Evolutionary conservation across 768 basidiomycete genomes (phyloP), one percentile per base, ranked within the genome.

Genomic region (Clitopilus passeckerianus): DNA sequence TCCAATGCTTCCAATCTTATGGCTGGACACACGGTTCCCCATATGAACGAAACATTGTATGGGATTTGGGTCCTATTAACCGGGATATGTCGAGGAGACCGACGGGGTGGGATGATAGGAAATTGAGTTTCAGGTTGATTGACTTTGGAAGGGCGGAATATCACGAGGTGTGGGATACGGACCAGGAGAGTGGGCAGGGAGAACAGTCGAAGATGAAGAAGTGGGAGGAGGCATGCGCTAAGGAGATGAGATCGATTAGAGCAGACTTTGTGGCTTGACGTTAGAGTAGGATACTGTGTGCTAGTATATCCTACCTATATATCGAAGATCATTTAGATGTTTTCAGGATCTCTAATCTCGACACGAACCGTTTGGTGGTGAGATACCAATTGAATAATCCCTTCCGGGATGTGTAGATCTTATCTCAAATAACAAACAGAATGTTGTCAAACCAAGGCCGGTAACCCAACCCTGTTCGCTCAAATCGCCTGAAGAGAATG

Each of bases 21-120:
- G 57, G 57, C 9, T 57, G 57, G 57, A n/a, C 41, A 5, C 57
- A 57, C 57, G 35, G 46, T 7, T 57, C 57, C 10, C 18, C 46
- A 9, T 24, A 14, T 6, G 16, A 27, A 12, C 35, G 57, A 1
- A 57, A 57, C 57, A 18, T 57, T 30, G 8, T 57, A 9, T 30
- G 34, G 6, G 18, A 57, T 10, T 33, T 5, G 14, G 37, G 37
- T 15, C 37, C 37, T 12, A 14, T 41, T n/a, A 41, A 14, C 41
- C 57, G 10, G 12, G 35, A 5, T 16, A 41, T 46, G n/a, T n/a
- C 3, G 10, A n/a, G 15, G 7, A 9, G 10, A 24, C 14, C 4
- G 5, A 30, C n/a, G n/a, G 15, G n/a, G 37, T 15, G 6, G 16
- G 10, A n/a, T 18, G 20, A 15, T n/a, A 41, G 37, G n/a, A 41